phyloP scores from a whole-genome alignment of 2,329 filamentous ascomycete species.

The Hymenoscyphus fructigenus region DNA sequence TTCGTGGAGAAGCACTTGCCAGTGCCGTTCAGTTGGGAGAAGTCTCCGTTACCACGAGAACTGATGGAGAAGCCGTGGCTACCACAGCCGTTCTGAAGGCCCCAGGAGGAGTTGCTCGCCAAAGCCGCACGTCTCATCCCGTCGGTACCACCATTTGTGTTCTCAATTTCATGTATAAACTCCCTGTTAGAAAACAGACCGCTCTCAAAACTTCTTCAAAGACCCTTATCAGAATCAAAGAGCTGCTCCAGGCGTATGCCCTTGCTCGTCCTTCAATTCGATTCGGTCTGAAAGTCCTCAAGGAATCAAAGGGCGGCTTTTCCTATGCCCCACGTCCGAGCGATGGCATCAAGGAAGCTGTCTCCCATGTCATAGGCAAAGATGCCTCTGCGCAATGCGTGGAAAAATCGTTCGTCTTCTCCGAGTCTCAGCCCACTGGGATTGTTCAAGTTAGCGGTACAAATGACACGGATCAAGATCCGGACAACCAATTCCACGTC shows the following conservation, averaged over 20 bases:
- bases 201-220: slow-evolving; percentile 58
- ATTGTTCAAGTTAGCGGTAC: not conserved
- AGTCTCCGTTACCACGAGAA: slow-evolving; percentile 63
- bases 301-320: slow-evolving; percentile 53
- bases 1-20: slow-evolving; percentile 72
- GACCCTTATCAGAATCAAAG: slow-evolving; percentile 56
- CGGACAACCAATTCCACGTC: slow-evolving; percentile 43
- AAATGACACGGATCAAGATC: not conserved
- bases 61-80: slow-evolving; percentile 59
- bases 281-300: slow-evolving; percentile 59
- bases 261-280: slow-evolving; percentile 64
- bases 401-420: slow-evolving; percentile 34
- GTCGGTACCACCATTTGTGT: slow-evolving; percentile 69
- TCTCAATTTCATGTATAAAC: slow-evolving; percentile 54
- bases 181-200: slow-evolving; percentile 63
- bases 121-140: slow-evolving; percentile 48
- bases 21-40: slow-evolving; percentile 60
- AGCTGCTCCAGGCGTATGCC: slow-evolving; percentile 62
- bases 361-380: slow-evolving; percentile 61
- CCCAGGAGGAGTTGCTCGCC: slow-evolving; percentile 40
- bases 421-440: slow-evolving; percentile 16
- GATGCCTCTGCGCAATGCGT: slow-evolving; percentile 55
- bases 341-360: slow-evolving; percentile 55
- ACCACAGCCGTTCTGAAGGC: slow-evolving; percentile 46
- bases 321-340: slow-evolving; percentile 58